Base-by-base conservation (phyloP, 306 rosid species). In the Vigna trinervia region DNA sequence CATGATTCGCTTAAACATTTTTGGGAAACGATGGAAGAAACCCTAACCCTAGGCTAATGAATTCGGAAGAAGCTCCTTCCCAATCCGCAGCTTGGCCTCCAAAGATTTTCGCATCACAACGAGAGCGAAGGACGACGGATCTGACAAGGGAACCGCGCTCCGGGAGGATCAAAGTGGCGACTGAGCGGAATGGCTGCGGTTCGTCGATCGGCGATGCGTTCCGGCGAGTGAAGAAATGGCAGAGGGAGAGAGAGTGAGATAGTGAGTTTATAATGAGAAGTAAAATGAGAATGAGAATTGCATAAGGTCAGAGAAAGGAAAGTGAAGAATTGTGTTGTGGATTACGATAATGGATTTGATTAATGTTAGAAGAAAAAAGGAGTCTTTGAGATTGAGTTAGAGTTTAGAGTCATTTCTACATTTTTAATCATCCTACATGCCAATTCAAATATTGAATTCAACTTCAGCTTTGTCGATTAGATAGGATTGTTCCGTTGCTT, bases 1-100 rank as follows among this genome's bases (percentile, higher is more conserved):
- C 85, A 92, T 95, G 63, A 95, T 86, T 76, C 87, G 89, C 93
- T 88, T 90, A 66, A 95, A 92, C 98, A 95, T 92, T 76, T 69
- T 76, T 58, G 0, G 15, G 47, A 32, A 76, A 77, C n/a, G 56
- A 19, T 61, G 4, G 6, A 69, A 9, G 63, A 82, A 88, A 84
- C 91, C 91, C 89, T 86, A 89, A 86, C 84, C 87, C 94, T 84
- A 62, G 14, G 53, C n/a, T 84, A 69, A 84, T 74, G 82, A 83
- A 74, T 76, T 79, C 11, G 38, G 81, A 52, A 50, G 84, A 47
- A 82, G 84, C 75, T 59, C 71, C 69, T 38, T 53, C 75, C 78
- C 61, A 74, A 59, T 78, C 80, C 77, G 58, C n/a, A 30, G 34
- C 56, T 63, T 36, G 6, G 12, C 47, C 28, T 28, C 63, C 69